These are phyloP conservation scores for Leersia perrieri DNA, from an alignment of 176 grass and related monocot species.

Conservation along the genomic window DNA sequence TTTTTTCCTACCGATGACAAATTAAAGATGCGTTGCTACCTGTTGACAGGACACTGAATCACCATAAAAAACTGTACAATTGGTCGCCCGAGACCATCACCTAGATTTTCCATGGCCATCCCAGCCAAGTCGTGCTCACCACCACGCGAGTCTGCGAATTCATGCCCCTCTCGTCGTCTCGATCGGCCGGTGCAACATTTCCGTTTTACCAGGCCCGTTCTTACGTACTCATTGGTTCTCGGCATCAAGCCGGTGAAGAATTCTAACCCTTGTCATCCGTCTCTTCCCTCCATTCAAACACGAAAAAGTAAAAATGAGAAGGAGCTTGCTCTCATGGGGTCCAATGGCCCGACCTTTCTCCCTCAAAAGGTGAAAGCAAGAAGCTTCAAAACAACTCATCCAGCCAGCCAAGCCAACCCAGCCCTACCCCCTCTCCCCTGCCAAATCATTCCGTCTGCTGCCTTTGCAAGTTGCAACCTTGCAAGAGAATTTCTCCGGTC, in stretches of 20 bases:
- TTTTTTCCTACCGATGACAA: not conserved
- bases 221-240: not conserved
- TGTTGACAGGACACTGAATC: not conserved
- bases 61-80: not conserved
- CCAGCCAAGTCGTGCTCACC: conserved; percentile 21
- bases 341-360: conserved; percentile 45
- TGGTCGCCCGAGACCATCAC: not conserved
- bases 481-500: conserved; percentile 23
- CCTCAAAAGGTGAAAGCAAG: conserved; percentile 33
- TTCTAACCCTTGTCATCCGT: not conserved
- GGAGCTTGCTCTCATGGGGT: conserved; percentile 43
- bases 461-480: not conserved
- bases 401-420: not conserved
- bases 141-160: not conserved
- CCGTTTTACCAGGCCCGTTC: conserved; percentile 6
- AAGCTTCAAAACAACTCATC: conserved; percentile 49
- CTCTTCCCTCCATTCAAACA: conserved; percentile 16
- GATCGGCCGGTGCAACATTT: not conserved
- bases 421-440: not conserved
- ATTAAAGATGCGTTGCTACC: not conserved
- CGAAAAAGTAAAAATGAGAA: conserved; percentile 10
- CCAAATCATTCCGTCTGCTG: conserved; percentile 20
- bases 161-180: not conserved
- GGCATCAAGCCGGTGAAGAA: not conserved
- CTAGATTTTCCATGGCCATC: not conserved